Evolutionary conservation across 2,329 filamentous ascomycete species (phyloP).

Genomic region (Hypoxylon sp.): DNA sequence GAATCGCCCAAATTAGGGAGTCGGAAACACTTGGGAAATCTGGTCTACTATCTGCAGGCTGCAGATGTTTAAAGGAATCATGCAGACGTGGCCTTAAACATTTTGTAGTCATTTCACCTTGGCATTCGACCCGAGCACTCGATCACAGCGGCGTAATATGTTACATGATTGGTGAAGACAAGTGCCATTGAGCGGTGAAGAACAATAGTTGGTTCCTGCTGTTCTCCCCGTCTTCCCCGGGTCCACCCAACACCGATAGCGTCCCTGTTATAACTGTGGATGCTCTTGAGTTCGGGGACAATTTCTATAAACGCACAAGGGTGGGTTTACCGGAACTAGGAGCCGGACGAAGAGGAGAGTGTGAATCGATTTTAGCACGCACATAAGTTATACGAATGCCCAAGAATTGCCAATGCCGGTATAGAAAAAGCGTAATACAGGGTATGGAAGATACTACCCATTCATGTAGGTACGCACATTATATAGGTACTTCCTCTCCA

Average conservation of each 20-base stretch:
- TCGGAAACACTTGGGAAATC: slow-evolving; percentile 20
- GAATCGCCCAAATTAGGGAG: slow-evolving; percentile 13
- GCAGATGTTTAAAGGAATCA: slow-evolving; percentile 31
- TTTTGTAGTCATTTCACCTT: slow-evolving; percentile 40
- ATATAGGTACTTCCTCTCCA: slow-evolving; percentile 19
- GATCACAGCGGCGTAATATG: slow-evolving; percentile 18
- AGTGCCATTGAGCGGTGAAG: slow-evolving; percentile 43
- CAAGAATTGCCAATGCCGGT: slow-evolving; percentile 30
- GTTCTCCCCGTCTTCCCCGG: slow-evolving; percentile 44
- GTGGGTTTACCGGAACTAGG: slow-evolving; percentile 37
- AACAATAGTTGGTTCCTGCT: slow-evolving; percentile 28
- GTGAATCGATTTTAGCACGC: slow-evolving; percentile 16
- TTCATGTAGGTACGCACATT: slow-evolving; percentile 38
- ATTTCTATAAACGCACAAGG: slow-evolving; percentile 23
- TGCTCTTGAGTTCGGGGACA: slow-evolving; percentile 22
- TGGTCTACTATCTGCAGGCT: slow-evolving; percentile 39
- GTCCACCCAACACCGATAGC: slow-evolving; percentile 40
- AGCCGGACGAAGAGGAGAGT: slow-evolving; percentile 32
- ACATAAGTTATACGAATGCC: slow-evolving; percentile 33
- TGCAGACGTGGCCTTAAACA: slow-evolving; percentile 39
- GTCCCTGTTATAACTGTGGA: slow-evolving; percentile 24
- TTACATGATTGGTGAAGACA: slow-evolving; percentile 34
- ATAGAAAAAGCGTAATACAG: slow-evolving; percentile 22
- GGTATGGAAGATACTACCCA: slow-evolving; percentile 33
- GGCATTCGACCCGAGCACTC: slow-evolving; percentile 28